Evolutionary conservation across 2,329 filamentous ascomycete species (phyloP), one percentile per base, ranked within the genome.

Genomic region (Tolypocladium inflatum): DNA sequence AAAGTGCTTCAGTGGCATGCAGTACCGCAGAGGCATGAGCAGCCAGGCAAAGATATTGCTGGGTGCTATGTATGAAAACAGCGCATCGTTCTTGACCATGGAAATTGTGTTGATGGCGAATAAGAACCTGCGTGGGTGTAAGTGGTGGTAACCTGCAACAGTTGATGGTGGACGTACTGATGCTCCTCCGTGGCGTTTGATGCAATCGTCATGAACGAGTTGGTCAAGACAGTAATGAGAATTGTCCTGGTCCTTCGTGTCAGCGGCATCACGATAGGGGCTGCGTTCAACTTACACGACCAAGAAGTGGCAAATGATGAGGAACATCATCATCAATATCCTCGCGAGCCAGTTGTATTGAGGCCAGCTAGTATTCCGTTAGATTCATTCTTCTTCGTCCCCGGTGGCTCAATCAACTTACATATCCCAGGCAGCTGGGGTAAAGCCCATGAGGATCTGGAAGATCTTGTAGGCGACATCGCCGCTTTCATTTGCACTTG

Each of bases 21-120:
- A 76, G 69, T 88, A 96, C 62, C 92, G 83, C 51, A 95, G 71
- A 0, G 93, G 93, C 66, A 91, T 91, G 35, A 96, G 77, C 0
- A 93, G 69, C 93, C 92, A 97, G 1, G 90, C 92, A 62, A 97
- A 82, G 37, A 97, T 88, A 68, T 97, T 97, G 17, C 89, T 88
- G 0, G 93, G 93, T 1, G 93, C 89, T 60, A 97, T 84, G 69
- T 97, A 97, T 4, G 91, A 95, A 76, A 97, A 97, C 0, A 97
- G 78, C 0, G 91, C 89, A 70, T 97, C 93, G n/a, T 94, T 96
- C 72, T 97, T 97, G 63, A 97, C 93, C 90, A 96, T 95, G 5
- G 91, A 95, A 55, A 97, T 96, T 5, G 93, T 95, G 69, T 97
- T 97, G 71, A 97, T 91, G 0, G 93, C 93, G 68, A 97, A 97